Evolutionary conservation across 2,329 filamentous ascomycete genomes (phyloP).

Genomic region (Fusarium oligoseptatum): DNA sequence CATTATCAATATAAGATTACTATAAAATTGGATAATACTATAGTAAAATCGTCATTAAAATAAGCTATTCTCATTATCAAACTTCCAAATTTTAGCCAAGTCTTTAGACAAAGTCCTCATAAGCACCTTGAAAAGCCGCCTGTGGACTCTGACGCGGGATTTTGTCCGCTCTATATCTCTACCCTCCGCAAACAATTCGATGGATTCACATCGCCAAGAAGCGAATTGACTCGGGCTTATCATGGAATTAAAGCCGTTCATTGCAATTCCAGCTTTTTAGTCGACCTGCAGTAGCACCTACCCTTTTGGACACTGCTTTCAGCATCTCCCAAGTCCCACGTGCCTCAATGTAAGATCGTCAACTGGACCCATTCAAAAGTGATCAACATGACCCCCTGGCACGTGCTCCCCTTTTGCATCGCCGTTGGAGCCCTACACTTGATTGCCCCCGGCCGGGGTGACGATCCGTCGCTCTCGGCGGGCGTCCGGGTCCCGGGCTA

Average conservation of each 20-base stretch:
- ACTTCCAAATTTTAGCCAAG: not conserved
- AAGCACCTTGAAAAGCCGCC: not conserved
- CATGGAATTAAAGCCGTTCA: not conserved
- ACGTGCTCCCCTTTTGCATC: constrained; percentile 32
- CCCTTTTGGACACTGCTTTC: not conserved
- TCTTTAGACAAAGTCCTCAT: not conserved
- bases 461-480: constrained; percentile 15
- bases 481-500: not conserved
- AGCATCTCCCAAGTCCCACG: constrained; percentile 28
- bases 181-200: not conserved
- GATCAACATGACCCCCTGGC: constrained; percentile 23
- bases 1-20: not conserved
- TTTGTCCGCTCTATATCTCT: not conserved
- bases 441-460: constrained; percentile 8
- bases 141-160: not conserved
- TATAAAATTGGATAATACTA: not conserved
- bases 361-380: constrained; percentile 1
- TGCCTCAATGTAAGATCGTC: constrained; percentile 12
- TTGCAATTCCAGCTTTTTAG: not conserved
- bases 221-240: not conserved
- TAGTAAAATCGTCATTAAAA: not conserved
- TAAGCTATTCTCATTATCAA: not conserved
- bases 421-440: constrained; percentile 35
- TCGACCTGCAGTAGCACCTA: constrained; percentile 16
- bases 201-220: not conserved